Base-by-base conservation (phyloP, 2,329 filamentous ascomycete genomes). In the Fusarium mundagurra region DNA sequence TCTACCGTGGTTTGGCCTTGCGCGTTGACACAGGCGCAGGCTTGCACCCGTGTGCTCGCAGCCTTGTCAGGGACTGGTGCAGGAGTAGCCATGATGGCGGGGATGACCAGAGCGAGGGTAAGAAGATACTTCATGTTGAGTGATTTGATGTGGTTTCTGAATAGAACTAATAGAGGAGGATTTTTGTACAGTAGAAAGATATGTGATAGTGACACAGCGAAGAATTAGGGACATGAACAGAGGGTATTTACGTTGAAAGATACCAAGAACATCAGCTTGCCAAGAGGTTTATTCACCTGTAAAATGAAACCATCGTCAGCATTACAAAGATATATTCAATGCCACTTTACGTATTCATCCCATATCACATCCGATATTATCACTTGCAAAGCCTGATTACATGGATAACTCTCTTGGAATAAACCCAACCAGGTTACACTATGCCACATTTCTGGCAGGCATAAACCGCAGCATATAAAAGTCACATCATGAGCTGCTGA, bases 1-100 rank as follows among this genome's bases (percentile, higher is more conserved):
- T 10, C 10, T 0, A 47, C 24, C 0, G 24, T 29, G 44, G 24
- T 47, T 29, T 47, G 0, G 0, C 44, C 44, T 16, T 47, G 0
- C 2, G 8, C 44, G 6, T 47, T 47, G 12, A 47, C 5, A 5
- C 24, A 47, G 1, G 44, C 44, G 4, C 44, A 47, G 18, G 44
- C 44, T 16, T 47, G 24, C 0, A 47, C 44, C 8, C 29, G 5
- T 47, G 5, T 7, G 4, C 44, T 47, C 13, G 44, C 44, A 47
- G 24, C 5, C 18, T 6, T 9, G 18, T 29, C 44, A 1, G 44
- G 13, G 18, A 11, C 44, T 29, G 18, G 44, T 3, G 44, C 24
- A 27, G 24, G 44, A 47, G 24, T 47, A 6, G 44, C 44, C 8
- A 47, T 8, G 13, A 29, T 29, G 3, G 24, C 18, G 44, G 24